Percentiles rank a stretch among this genome's conserved stretches.
Conservation (phyloP, 768 basidiomycete genomes). For the Suillus cothurnatus region DNA sequence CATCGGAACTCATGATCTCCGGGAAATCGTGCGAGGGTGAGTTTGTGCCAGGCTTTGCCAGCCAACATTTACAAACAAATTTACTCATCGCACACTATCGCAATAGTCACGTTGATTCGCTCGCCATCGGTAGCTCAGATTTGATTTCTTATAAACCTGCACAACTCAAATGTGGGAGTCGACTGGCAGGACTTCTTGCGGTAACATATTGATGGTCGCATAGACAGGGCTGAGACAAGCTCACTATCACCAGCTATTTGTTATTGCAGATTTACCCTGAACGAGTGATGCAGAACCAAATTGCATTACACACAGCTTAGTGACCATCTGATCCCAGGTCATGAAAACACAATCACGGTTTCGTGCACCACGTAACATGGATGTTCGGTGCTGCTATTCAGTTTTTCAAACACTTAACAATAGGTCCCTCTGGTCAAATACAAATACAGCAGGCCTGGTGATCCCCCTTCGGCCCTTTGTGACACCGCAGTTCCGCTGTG, state of each 20-base stretch:
- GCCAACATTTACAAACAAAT: neutral
- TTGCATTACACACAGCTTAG: neutral
- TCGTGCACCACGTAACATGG: neutral
- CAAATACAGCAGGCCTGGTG: neutral
- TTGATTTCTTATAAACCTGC: neutral
- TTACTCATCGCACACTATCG: neutral
- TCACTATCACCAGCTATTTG: neutral
- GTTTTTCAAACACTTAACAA: neutral
- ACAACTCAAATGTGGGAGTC: neutral
- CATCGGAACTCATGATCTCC: neutral
- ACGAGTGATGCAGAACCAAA: neutral
- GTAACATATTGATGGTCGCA: neutral
- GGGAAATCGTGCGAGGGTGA: neutral
- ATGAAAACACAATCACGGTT: neutral
- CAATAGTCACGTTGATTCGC: neutral
- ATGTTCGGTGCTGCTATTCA: neutral
- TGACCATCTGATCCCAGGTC: neutral
- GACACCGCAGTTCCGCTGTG: too few relatives aligned
- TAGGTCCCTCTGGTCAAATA: neutral
- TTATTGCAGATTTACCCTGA: neutral
- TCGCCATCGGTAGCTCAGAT: neutral
- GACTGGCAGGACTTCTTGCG: neutral
- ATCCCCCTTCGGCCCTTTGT: neutral
- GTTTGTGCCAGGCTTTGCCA: neutral
- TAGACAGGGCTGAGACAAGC: too few relatives aligned